Base-by-base conservation (phyloP, 305 asterid genomes). In the Ajuga reptans region DNA sequence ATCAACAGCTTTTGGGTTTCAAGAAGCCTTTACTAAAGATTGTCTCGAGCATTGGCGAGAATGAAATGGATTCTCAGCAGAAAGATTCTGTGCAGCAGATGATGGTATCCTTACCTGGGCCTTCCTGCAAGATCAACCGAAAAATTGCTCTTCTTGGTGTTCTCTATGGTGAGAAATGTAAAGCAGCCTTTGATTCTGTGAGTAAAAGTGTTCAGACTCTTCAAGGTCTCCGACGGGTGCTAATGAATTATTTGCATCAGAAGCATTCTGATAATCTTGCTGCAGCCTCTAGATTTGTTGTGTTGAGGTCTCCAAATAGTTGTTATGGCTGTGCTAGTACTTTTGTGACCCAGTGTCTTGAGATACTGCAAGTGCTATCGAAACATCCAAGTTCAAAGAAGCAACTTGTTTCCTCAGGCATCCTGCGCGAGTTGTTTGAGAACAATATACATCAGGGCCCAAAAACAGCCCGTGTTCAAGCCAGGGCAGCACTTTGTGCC, bases 111-210 rank as follows among this genome's bases (percentile, higher is more conserved):
- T 83, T 94, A 79, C 96, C 99, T 47, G 99, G 99, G 16, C 99
- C 99, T 64, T 91, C 99, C 69, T 89, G 96, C 86, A 94, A 94
- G 85, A 88, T 91, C 84, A 94, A 94, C 80, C 98, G 99, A 55
- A 94, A 94, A 79, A 92, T 94, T 85, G 97, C 98, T 72, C 99
- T 94, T 81, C 96, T 94, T 72, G 99, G 99, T 74, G 98, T 94
- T 63, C 91, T 94, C 61, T 91, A 94, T 83, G 98, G 99, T 73
- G 99, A 94, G 85, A 94, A 94, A 83, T 94, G 98, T 82, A 94
- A 91, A 82, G 98, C 99, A 65, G 98, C 99, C 72, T 94, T 94
- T 84, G 99, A 94, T 82, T 91, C 98, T 77, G 99, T 94, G 75
- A 94, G 98, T 83, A 94, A 94, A 85, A 94, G 99, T 82, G 96